Percentiles rank a stretch among this genome's conserved stretches.
These are phyloP conservation scores for Aspergillus saccharolyticus DNA, from an alignment of 495 filamentous ascomycete genomes.

Conservation along the genomic window DNA sequence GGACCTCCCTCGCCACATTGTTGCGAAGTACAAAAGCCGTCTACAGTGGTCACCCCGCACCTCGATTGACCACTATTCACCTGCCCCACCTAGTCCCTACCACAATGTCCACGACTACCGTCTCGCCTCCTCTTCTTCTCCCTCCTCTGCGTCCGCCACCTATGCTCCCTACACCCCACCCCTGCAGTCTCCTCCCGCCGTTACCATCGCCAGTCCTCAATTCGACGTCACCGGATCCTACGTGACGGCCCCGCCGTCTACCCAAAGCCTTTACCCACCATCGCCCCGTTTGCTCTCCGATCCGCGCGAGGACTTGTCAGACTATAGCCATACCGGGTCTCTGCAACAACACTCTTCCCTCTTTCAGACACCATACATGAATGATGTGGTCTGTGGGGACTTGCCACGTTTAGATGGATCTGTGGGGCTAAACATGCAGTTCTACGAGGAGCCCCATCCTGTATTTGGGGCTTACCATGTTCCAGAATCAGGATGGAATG, in stretches of 20 bases:
- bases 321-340: constrained; percentile 25
- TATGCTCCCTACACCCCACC: constrained; percentile 41
- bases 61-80: constrained; percentile 36
- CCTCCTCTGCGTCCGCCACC: constrained; percentile 35
- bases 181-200: constrained; percentile 37
- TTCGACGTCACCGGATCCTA: constrained; percentile 32
- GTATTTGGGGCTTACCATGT: constrained; percentile 28
- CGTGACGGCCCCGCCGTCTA: constrained; percentile 25
- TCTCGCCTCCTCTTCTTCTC: constrained; percentile 33
- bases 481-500: constrained; percentile 33
- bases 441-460: constrained; percentile 30
- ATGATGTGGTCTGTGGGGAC: constrained; percentile 27
- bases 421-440: constrained; percentile 30
- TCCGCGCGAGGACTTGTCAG: constrained; percentile 28
- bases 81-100: constrained; percentile 38
- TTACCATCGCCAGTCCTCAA: constrained; percentile 34
- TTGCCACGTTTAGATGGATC: constrained; percentile 25
- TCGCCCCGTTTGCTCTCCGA: constrained; percentile 37
- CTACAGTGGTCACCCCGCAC: constrained; percentile 37
- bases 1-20: constrained; percentile 36
- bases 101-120: constrained; percentile 33
- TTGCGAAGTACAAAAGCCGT: constrained; percentile 33
- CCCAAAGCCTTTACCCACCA: constrained; percentile 32
- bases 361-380: constrained; percentile 32
- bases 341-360: constrained; percentile 28